Evolutionary conservation across 129 eudicot species (phyloP).

Genomic region (Lactuca sativa): DNA sequence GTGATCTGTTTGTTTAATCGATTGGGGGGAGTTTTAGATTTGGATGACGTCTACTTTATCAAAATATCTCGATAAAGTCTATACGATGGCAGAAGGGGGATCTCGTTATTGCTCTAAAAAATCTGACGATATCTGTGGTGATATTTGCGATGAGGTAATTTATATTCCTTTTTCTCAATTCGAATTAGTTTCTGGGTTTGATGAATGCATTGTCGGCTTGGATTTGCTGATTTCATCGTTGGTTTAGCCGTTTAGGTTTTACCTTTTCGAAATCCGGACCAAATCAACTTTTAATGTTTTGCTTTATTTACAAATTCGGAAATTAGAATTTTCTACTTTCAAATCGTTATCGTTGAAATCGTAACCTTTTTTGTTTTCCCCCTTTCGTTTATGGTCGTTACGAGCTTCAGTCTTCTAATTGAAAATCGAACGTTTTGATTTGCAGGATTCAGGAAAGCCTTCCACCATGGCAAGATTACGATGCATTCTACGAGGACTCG

Average conservation of each 20-base stretch:
- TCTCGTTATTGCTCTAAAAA: slow-evolving; percentile 88
- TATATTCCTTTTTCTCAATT: neutral
- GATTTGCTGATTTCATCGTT: slow-evolving; percentile 13
- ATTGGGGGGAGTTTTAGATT: slow-evolving; percentile 18
- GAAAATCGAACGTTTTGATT: slow-evolving; percentile 4
- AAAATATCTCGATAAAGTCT: slow-evolving; percentile 52
- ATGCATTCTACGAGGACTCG: slow-evolving; percentile 72
- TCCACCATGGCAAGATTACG: slow-evolving; percentile 58
- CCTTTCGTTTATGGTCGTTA: slow-evolving; percentile 5
- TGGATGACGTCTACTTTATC: slow-evolving; percentile 35
- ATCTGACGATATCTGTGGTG: slow-evolving; percentile 72
- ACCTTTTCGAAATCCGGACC: neutral
- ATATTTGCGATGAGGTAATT: slow-evolving; percentile 59
- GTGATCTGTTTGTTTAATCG: slow-evolving; percentile 19
- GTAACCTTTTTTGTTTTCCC: neutral
- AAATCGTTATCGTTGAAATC: slow-evolving; percentile 15
- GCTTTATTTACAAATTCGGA: neutral
- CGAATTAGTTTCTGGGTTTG: slow-evolving; percentile 1
- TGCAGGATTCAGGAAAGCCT: slow-evolving; percentile 60
- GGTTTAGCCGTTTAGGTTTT: slow-evolving; percentile 16
- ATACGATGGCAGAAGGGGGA: slow-evolving; percentile 78
- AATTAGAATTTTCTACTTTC: slow-evolving; percentile 3
- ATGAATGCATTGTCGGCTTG: slow-evolving; percentile 24
- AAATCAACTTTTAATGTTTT: slow-evolving; percentile 18
- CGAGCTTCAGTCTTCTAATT: neutral